Evolutionary conservation across 768 basidiomycete genomes (phyloP).

Genomic region (Lentinus tigrinus): DNA sequence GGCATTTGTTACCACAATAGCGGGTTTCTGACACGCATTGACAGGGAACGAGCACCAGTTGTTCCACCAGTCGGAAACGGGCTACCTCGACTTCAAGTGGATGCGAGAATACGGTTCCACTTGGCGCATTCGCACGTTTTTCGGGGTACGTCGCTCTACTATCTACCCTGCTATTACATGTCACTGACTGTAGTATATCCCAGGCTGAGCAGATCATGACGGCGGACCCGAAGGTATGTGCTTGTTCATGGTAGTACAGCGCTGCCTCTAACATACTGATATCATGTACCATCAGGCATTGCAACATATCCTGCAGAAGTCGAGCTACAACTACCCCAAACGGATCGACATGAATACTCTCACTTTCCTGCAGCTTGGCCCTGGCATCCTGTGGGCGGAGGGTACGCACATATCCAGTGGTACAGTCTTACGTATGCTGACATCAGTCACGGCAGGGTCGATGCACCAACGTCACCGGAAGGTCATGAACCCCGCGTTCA

Average conservation of each 20-base stretch:
- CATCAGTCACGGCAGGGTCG: slow-evolving; percentile 3
- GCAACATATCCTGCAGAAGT: slow-evolving; percentile 26
- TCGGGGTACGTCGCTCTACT: background rate
- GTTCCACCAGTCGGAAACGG: background rate
- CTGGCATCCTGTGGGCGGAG: slow-evolving; percentile 2
- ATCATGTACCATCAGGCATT: slow-evolving; percentile 13
- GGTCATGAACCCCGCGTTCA: slow-evolving; percentile 20
- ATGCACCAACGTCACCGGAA: slow-evolving; percentile 20
- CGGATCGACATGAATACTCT: slow-evolving; percentile 3
- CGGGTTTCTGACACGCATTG: too few relatives aligned
- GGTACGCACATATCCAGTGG: background rate
- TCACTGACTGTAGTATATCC: background rate
- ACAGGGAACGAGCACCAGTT: background rate
- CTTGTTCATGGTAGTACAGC: too few relatives aligned
- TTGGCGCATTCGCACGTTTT: background rate
- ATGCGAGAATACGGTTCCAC: background rate
- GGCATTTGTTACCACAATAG: too few relatives aligned
- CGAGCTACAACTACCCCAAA: slow-evolving; percentile 25
- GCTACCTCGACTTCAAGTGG: background rate
- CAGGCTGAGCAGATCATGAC: slow-evolving; percentile 9
- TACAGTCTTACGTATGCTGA: background rate
- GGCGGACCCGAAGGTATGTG: slow-evolving; percentile 8
- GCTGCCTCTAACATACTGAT: too few relatives aligned
- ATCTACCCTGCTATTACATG: too few relatives aligned
- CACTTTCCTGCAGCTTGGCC: background rate